A percentile compares a stretch with the other conserved stretches of the same genome.
Evolutionary conservation across 2,329 filamentous ascomycete species (phyloP).

Genomic region (Nothopassalora personata): DNA sequence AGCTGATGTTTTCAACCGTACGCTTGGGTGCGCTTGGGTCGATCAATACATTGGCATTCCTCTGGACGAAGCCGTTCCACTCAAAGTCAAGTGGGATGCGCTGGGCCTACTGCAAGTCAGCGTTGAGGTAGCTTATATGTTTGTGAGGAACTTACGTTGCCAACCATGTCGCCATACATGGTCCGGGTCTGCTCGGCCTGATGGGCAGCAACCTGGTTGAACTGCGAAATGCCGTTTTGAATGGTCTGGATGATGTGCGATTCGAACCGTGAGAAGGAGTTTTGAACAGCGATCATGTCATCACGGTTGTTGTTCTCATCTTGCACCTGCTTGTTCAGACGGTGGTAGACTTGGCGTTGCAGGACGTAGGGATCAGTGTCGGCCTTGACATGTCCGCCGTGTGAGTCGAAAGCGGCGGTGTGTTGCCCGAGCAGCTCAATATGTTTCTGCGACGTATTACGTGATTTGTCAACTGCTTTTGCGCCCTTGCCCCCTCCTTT

Average conservation of each 20-base stretch:
- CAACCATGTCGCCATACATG: conserved; percentile 79
- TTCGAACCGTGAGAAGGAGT: conserved; percentile 83
- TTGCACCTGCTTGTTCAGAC: conserved; percentile 80
- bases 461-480: conserved; percentile 88
- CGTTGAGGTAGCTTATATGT: background rate
- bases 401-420: conserved; percentile 71
- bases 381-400: conserved; percentile 64
- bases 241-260: conserved; percentile 75
- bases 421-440: conserved; percentile 90
- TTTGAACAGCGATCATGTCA: conserved; percentile 86
- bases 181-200: conserved; percentile 77
- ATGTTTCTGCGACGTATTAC: conserved; percentile 83
- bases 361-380: conserved; percentile 84
- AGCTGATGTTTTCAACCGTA: conserved; percentile 61
- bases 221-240: conserved; percentile 75
- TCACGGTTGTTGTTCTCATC: conserved; percentile 96
- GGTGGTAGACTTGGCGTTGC: conserved; percentile 72
- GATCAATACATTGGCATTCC: conserved; percentile 67
- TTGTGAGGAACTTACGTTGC: conserved; percentile 37
- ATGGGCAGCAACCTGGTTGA: conserved; percentile 71
- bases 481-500: conserved; percentile 75
- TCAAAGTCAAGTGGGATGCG: conserved; percentile 79
- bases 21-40: conserved; percentile 71
- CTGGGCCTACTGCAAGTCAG: conserved; percentile 48
- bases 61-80: conserved; percentile 77